Conservation (phyloP, 116 monocot genomes). For the Posidonia oceanica region DNA sequence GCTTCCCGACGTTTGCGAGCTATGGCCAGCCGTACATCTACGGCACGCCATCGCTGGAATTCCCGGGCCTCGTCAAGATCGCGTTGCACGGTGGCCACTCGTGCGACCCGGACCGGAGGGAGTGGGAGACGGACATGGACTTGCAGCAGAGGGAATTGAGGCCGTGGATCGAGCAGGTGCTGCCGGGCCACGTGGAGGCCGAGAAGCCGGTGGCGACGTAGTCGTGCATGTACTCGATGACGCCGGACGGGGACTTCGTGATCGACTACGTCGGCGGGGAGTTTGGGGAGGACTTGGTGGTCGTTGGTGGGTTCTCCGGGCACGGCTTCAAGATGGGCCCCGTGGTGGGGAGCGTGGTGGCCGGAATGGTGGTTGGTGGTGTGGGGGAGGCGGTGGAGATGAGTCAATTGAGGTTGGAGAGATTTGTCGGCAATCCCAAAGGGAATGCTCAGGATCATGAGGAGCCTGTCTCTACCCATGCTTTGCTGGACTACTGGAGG, state of each 20-base stretch:
- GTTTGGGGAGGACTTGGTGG: conserved; percentile 64
- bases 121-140: conserved; percentile 29
- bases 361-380: conserved; percentile 41
- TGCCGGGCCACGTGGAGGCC: conserved; percentile 16
- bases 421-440: conserved; percentile 29
- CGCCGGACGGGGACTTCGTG: conserved; percentile 67
- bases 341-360: conserved; percentile 46
- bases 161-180: conserved; percentile 39
- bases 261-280: conserved; percentile 69
- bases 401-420: conserved; percentile 28
- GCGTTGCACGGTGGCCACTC: conserved; percentile 36
- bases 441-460: conserved; percentile 38
- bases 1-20: conserved; percentile 74
- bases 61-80: conserved; percentile 78
- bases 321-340: conserved; percentile 97
- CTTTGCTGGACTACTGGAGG: neutral
- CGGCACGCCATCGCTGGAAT: conserved; percentile 73
- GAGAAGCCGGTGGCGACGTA: conserved; percentile 43
- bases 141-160: conserved; percentile 11
- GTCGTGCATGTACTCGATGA: conserved; percentile 85
- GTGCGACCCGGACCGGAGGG: conserved; percentile 61
- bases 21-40: conserved; percentile 56
- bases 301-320: conserved; percentile 78
- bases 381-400: conserved; percentile 26
- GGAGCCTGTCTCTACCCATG: conserved; percentile 21